phyloP scores from a whole-genome alignment of 129 eudicot genomes.

The Pittosporum tobira region DNA sequence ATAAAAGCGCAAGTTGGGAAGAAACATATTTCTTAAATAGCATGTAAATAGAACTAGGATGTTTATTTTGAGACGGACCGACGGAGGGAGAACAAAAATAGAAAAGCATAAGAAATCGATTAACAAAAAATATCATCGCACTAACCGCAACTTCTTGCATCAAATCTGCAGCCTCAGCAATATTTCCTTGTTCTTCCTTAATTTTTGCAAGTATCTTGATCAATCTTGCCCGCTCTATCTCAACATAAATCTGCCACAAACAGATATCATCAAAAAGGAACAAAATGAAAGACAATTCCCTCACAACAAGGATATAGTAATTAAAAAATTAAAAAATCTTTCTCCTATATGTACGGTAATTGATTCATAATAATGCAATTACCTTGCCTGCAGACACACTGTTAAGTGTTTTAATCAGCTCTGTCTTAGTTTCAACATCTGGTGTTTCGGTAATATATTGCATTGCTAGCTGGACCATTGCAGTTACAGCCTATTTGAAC shows the following conservation, averaged over 20 bases:
- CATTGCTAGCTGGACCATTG: slow-evolving; percentile 97
- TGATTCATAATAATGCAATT: slow-evolving; percentile 4
- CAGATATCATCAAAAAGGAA: slow-evolving; percentile 7
- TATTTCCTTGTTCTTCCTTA: slow-evolving; percentile 81
- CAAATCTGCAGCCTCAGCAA: slow-evolving; percentile 93
- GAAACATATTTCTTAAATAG: too few relatives aligned
- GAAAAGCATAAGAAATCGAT: neutral
- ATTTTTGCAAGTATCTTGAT: slow-evolving; percentile 76
- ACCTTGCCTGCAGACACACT: slow-evolving; percentile 96
- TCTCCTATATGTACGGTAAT: too few relatives aligned
- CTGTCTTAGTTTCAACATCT: slow-evolving; percentile 69
- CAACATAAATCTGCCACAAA: slow-evolving; percentile 62
- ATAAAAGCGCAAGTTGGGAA: too few relatives aligned
- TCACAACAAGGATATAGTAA: too few relatives aligned
- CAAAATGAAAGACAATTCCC: neutral
- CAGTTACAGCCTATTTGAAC: slow-evolving; percentile 56
- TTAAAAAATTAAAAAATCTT: too few relatives aligned
- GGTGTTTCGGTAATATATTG: slow-evolving; percentile 79
- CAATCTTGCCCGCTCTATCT: slow-evolving; percentile 82
- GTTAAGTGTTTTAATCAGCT: slow-evolving; percentile 83
- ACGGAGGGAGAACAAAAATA: too few relatives aligned
- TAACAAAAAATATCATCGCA: neutral
- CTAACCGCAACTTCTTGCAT: slow-evolving; percentile 97
- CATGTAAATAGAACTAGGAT: too few relatives aligned
- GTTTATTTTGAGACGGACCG: too few relatives aligned